Evolutionary conservation across 495 filamentous ascomycete species (phyloP), one percentile per base, ranked within the genome.

Genomic region (Penicillium ucsense): DNA sequence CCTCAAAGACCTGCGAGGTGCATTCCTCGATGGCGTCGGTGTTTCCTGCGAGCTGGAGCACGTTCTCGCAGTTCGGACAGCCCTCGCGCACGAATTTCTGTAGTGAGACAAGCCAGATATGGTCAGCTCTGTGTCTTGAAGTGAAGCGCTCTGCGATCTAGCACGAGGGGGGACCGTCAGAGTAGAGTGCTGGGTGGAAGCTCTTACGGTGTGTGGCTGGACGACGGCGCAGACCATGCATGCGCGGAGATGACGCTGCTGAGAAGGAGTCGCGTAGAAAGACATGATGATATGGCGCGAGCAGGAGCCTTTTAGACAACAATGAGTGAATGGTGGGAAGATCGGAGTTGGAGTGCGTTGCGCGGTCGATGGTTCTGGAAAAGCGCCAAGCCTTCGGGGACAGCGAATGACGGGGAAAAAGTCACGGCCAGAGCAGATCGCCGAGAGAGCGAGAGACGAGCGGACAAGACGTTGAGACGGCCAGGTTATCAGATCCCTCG

Each of bases 191-290:
- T 7, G 4, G n/a, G n/a, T 6, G 37, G 43, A 34, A 49, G 46
- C 12, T 66, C 79, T 56, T 72, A 89, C 86, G 45, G 73, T 76
- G 50, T 83, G 79, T 10, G 81, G 78, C 71, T 90, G 88, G 46
- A 98, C 86, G 57, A 95, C 83, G 5, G 86, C 86, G 78, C 92
- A 98, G 50, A 96, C 88, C 92, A 98, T 96, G 75, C 92, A 98
- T 48, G 92, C 92, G 57, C 92, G 89, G 38, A 95, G 78, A 54
- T 86, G 81, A 66, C 89, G 86, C 69, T 72, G 66, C 61, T 88
- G 84, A 56, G 70, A 71, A 8, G 83, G 76, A 10, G 84, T 67
- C 49, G 85, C 82, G 61, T 77, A 84, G 52, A 66, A 74, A 46
- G 71, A 65, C 68, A 70, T 68, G 30, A 51, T 46, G 48, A 7